Base-by-base conservation (phyloP, 768 basidiomycete genomes). In the Suillus fuscotomentosus region DNA sequence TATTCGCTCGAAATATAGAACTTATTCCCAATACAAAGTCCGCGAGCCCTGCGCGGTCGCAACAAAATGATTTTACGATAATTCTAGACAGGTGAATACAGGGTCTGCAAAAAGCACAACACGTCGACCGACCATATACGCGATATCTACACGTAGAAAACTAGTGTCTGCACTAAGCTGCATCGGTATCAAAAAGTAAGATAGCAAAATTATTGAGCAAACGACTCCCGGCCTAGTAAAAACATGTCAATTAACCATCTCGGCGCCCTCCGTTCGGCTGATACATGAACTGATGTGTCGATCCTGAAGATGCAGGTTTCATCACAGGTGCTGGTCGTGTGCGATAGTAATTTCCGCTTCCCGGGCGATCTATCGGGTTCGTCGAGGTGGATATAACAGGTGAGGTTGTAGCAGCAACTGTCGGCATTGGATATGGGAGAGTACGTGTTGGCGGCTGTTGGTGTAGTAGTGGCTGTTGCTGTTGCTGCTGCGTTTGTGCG, bases 391-490 rank as follows among this genome's bases (percentile, higher is more conserved):
- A 67, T 24, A 89, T 78, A 4, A 88, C 83, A 2, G 88, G 83
- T 6, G 88, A 84, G 0, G 86, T 85, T 53, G 82, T 81, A 11
- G 82, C 86, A 1, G 89, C 88, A 38, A 90, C 83, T 1, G 87
- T 89, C 2, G 89, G 89, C 88, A 90, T 89, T 7, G 89, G 88
- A 83, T 87, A 91, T 5, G 88, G 87, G 57, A 86, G 53, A 54
- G 69, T 70, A 53, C 65, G 71, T 34, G 76, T 69, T 1, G 73
- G 65, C 17, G 68, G 20, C 7, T 56, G 79, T 53, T 13, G 75
- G 56, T 42, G 75, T 63, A 36, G 59, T 41, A 15, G 60, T 13
- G 67, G 61, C 24, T 61, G 68, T 14, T 24, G 53, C 5, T 36
- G 61, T 2, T 24, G 57, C 24, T 47, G 42, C 39, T 77, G 75